These are phyloP conservation scores for Cryptosporidium baileyi DNA, from an alignment of 169 alveolate genomes.

Conservation along the genomic window DNA sequence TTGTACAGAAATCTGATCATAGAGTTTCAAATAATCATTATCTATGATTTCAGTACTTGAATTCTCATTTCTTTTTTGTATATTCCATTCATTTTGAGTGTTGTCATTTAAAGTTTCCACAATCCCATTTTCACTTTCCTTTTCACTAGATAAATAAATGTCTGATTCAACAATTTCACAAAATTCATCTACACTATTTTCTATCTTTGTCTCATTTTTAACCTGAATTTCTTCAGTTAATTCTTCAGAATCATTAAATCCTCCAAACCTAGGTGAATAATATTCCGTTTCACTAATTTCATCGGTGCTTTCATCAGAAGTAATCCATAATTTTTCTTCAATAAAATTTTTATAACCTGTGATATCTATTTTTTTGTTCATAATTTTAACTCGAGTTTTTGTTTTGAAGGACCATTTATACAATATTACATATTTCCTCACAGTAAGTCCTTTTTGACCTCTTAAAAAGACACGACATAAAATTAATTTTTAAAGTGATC, in stretches of 20 bases:
- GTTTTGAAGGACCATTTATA: not conserved
- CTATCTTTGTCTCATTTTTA: not conserved
- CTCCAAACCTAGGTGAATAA: slow-evolving; percentile 62
- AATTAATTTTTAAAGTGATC: not conserved
- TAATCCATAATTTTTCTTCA: not conserved
- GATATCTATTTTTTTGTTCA: not conserved
- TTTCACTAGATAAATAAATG: no score
- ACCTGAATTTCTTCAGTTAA: not conserved
- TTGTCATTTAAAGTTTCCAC: not conserved
- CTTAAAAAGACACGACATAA: slow-evolving; percentile 60
- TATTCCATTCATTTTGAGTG: not conserved
- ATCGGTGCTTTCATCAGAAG: slow-evolving; percentile 4
- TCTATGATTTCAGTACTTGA: no score
- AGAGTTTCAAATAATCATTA: no score
- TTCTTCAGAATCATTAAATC: slow-evolving; percentile 6
- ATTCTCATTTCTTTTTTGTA: not conserved
- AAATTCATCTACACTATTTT: not conserved
- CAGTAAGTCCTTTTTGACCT: slow-evolving; percentile 64
- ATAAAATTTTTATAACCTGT: not conserved
- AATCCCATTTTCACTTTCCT: not conserved
- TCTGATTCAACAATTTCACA: no score
- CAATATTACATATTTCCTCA: not conserved
- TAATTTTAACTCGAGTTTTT: not conserved
- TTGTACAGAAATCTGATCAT: no score
- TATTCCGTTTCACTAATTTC: slow-evolving; percentile 39